Conservation (phyloP, 257 asterid species). For the Solanum acaule region DNA sequence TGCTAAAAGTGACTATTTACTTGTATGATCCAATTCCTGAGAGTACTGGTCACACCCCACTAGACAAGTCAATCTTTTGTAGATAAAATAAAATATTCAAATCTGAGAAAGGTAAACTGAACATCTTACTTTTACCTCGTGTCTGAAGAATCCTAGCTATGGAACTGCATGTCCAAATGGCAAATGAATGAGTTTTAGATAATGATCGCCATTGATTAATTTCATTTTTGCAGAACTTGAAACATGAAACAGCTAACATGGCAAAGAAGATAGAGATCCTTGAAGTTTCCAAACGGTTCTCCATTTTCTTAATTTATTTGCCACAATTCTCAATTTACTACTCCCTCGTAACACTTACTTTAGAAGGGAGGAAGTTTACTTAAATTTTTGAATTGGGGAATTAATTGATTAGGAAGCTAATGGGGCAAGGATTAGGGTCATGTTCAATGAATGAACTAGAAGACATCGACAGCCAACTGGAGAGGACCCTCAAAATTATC, state of each 20-base stretch:
- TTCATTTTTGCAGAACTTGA: constrained; percentile 33
- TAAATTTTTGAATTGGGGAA: not conserved
- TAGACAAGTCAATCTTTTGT: too few relatives aligned
- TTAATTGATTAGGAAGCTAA: constrained; percentile 32
- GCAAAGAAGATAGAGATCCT: constrained; percentile 50
- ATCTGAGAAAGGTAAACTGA: too few relatives aligned
- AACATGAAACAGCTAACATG: constrained; percentile 41
- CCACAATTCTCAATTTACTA: not conserved
- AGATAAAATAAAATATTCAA: too few relatives aligned
- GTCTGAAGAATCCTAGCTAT: too few relatives aligned
- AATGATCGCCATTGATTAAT: not conserved
- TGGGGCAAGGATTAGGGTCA: constrained; percentile 49
- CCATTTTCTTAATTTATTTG: not conserved
- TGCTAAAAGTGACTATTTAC: too few relatives aligned
- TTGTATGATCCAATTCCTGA: too few relatives aligned
- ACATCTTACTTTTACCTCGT: too few relatives aligned
- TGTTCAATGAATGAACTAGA: constrained; percentile 50
- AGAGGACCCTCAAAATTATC: constrained; percentile 45
- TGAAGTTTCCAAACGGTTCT: constrained; percentile 49
- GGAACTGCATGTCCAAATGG: too few relatives aligned
- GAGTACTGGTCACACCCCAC: too few relatives aligned
- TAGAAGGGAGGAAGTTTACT: not conserved
- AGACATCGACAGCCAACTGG: constrained; percentile 46
- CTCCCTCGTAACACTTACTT: not conserved
- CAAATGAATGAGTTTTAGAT: not conserved